Conservation (phyloP, 345 rosid species). For the Euphorbia peplus region DNA sequence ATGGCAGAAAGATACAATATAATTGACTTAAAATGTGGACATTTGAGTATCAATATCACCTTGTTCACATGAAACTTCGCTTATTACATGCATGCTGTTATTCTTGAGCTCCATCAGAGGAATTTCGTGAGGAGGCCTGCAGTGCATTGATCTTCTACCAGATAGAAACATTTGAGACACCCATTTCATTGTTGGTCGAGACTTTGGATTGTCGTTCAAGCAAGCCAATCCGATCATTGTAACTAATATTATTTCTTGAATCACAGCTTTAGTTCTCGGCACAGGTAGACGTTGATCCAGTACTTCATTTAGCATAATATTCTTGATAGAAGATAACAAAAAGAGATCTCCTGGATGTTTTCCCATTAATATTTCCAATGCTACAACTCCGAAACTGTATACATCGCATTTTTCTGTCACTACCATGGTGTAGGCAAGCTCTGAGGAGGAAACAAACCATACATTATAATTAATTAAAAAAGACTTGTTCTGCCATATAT, state of each 20-base stretch:
- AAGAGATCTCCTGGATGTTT: slow-evolving; percentile 17
- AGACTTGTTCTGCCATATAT: too few species aligned
- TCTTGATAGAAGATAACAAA: slow-evolving; percentile 10
- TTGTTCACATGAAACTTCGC: not conserved
- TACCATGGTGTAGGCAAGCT: slow-evolving; percentile 1
- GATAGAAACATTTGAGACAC: not conserved
- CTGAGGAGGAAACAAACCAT: not conserved
- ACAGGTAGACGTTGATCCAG: slow-evolving; percentile 14
- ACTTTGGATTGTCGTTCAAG: not conserved
- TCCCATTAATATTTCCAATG: slow-evolving; percentile 12
- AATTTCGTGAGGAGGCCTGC: not conserved
- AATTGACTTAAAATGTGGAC: not conserved
- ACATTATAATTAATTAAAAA: not conserved
- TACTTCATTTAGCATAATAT: slow-evolving; percentile 8
- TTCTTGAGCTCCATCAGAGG: not conserved
- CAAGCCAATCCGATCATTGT: slow-evolving; percentile 4
- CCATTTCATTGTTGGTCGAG: slow-evolving; percentile 16
- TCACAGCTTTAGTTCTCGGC: not conserved
- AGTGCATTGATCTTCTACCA: too few species aligned
- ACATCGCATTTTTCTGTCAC: slow-evolving; percentile 9
- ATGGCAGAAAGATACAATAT: not conserved
- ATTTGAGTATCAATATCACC: not conserved
- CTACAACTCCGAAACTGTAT: slow-evolving; percentile 4
- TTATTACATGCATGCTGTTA: not conserved
- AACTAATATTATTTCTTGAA: not conserved